Base-by-base conservation (phyloP, 805 yeast species). In the Yamadazyma ubonensis region DNA sequence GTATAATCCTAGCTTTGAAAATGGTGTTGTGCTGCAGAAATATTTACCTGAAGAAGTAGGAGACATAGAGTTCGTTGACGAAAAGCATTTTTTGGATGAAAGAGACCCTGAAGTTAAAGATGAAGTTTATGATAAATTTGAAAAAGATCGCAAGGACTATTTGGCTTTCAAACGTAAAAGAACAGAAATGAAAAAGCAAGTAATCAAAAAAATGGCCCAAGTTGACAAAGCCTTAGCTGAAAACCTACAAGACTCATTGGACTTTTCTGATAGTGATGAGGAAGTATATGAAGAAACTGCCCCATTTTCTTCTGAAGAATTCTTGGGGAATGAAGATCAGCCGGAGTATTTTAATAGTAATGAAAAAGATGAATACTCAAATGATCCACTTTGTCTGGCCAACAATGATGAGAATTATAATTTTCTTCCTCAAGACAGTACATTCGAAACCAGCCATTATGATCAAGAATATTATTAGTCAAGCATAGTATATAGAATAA, bases 1-100 rank as follows among this genome's bases (percentile, higher is more conserved):
- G 59, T 95, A 93, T 60, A 89, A 89, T 51, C 99, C 99, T 0
- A 73, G 79, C 48, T 95, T 58, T 58, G 64, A 65, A 33, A 78
- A 81, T 41, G 98, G 98, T 0, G 58, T 66, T 38, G 93, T 86
- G 4, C 57, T 65, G 29, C 99, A 93, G 58, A 74, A 70, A 9
- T 88, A 86, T 54, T 67, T 91, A 53, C 98, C 97, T 0, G 66
- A 70, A 6, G 82, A 72, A 18, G 54, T 85, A 3, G 53, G 51
- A 3, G 62, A 53, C 5, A 32, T 41, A 8, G 66, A 63, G 38
- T 78, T 87, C 49, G 62, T 85, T 33, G 75, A 67, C 10, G 78
- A 76, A 1, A 53, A 67, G 6, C 86, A 82, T 55, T 59, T 83
- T 17, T 90, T 90, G 2, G 45, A 39, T 11, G 38, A 14, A 0